Percentiles rank a stretch among this genome's conserved stretches.
These are phyloP conservation scores for Picochlorum sp. DNA, from an alignment of 139 green algal species.

Conservation along the genomic window DNA sequence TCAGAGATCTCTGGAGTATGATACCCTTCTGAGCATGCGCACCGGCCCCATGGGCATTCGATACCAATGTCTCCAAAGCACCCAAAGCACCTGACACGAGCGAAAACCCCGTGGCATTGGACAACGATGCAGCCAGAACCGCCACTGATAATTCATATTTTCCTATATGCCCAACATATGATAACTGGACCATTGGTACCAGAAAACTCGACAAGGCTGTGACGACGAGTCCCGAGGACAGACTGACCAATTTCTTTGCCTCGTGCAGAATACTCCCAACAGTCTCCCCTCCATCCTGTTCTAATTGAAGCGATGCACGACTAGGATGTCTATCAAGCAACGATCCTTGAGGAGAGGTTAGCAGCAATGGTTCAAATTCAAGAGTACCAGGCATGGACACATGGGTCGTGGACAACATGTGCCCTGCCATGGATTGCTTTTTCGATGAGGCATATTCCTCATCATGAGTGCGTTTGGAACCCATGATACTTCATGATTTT, in stretches of 20 bases:
- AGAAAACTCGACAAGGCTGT: neutral
- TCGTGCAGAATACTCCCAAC: conserved; percentile 1
- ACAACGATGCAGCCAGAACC: conserved; percentile 51
- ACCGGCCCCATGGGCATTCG: too few species aligned
- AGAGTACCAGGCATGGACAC: too few species aligned
- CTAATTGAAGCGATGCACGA: neutral
- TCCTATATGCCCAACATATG: conserved; percentile 22
- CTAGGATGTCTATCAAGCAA: neutral
- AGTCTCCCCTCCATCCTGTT: neutral
- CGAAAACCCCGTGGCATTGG: conserved; percentile 57
- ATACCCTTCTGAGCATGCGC: conserved; percentile 33
- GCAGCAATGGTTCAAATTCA: too few species aligned
- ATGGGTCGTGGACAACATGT: too few species aligned
- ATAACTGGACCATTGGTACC: conserved; percentile 16
- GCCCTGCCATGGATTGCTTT: too few species aligned
- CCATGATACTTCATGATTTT: too few species aligned
- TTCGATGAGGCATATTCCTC: too few species aligned
- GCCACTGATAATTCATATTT: conserved; percentile 28
- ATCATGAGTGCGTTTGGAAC: too few species aligned
- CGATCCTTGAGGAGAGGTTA: too few species aligned
- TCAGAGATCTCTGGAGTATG: conserved; percentile 53
- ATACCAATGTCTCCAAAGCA: conserved; percentile 59
- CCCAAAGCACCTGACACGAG: conserved; percentile 42
- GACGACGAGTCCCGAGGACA: neutral
- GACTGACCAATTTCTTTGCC: neutral